A percentile compares a stretch with the other conserved stretches of the same genome.
Conservation (phyloP, 2,329 filamentous ascomycete species). For the Monilinia aucupariae region DNA sequence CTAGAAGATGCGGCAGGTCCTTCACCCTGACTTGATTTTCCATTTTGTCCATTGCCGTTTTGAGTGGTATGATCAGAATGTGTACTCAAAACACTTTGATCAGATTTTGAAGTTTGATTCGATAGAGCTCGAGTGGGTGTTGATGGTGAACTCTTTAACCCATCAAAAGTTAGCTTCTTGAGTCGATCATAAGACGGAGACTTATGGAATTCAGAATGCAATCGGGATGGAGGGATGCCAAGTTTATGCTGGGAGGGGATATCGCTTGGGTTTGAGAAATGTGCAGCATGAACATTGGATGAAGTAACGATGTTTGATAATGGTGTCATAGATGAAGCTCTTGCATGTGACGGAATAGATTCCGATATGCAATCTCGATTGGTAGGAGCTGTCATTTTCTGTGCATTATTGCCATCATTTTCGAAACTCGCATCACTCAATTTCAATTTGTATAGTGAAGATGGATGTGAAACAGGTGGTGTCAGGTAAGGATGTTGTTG, state of each 20-base stretch:
- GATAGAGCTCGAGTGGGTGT: constrained; percentile 81
- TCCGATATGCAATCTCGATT: constrained; percentile 44
- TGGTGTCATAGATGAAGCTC: constrained; percentile 48
- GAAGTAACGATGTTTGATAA: constrained; percentile 60
- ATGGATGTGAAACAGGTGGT: constrained; percentile 49
- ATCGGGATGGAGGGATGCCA: constrained; percentile 47
- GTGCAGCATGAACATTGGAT: constrained; percentile 57
- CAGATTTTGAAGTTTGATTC: constrained; percentile 48
- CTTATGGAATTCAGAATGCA: constrained; percentile 43
- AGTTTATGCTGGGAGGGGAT: constrained; percentile 43
- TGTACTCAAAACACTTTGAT: constrained; percentile 38
- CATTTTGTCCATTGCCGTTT: constrained; percentile 35
- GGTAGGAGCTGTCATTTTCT: constrained; percentile 33
- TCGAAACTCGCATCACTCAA: constrained; percentile 39
- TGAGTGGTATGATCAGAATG: constrained; percentile 37
- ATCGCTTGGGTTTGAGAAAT: constrained; percentile 63
- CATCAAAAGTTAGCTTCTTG: constrained; percentile 84
- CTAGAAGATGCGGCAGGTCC: constrained; percentile 27
- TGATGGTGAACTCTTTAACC: constrained; percentile 83
- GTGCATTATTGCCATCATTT: constrained; percentile 37
- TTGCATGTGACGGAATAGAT: constrained; percentile 40
- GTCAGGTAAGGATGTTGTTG: constrained; percentile 48
- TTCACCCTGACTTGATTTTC: constrained; percentile 35
- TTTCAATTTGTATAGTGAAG: constrained; percentile 42
- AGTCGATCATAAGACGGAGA: constrained; percentile 63